Evolutionary conservation across 768 basidiomycete species (phyloP), one percentile per base, ranked within the genome.

Genomic region (Leucosporidium yakuticum): DNA sequence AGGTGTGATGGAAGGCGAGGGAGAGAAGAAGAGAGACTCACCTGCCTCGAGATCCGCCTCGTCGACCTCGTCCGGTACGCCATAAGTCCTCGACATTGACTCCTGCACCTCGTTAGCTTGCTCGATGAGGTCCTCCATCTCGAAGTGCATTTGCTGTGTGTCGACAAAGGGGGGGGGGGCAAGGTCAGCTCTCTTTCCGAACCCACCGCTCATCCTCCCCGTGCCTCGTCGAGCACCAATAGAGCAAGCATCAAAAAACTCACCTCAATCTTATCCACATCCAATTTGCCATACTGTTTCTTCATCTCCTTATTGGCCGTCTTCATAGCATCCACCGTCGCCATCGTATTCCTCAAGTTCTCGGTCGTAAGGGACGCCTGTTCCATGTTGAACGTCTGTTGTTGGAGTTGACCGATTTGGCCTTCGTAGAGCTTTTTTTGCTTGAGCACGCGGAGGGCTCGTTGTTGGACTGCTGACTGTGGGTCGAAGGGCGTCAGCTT

Each of bases 371-470:
- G 86, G 20, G 89, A 85, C 19, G 94, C 89, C 63, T 90, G 92
- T 81, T 99, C 94, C 90, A 98, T 98, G 80, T 99, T 98, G 82
- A 91, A 98, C 29, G 90, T 88, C 79, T 98, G 96, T 77, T 98
- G 96, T 34, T 88, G 82, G 21, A 99, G 83, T 78, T 96, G 92
- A 14, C 86, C 83, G 49, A 98, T 84, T 78, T 99, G 96, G 20
- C 82, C 83, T 78, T 99, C 96, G 80, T 95, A 95, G 55, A 97
- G 87, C 80, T 86, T 84, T 82, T 91, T 97, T 81, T 98, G 96
- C 80, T 91, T 92, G 51, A 99, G 83, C 4, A 90, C 90, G 56
- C 91, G 84, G 65, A 98, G 80, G 2, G 96, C 96, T n/a, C 96
- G 86, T 78, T 94, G 88, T 78, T 95, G 90, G 49, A 98, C 88